A percentile compares a stretch with the other conserved stretches of the same genome.
These are phyloP conservation scores for Tothia fuscella DNA, from an alignment of 2,329 filamentous ascomycete genomes.

Conservation along the genomic window DNA sequence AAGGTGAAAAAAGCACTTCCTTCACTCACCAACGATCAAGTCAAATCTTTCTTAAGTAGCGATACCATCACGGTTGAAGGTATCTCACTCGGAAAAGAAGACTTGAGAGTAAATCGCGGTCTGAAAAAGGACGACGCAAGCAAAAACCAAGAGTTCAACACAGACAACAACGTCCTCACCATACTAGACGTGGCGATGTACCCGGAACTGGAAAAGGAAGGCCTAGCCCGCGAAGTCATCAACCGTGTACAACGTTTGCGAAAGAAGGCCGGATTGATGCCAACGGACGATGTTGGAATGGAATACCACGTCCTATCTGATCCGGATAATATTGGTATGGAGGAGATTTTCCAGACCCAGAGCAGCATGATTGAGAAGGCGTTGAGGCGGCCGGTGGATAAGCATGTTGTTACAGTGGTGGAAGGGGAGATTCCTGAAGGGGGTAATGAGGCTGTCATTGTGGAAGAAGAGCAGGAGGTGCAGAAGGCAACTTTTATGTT, in stretches of 20 bases:
- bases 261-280: conserved; percentile 83
- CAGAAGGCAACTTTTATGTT: conserved; percentile 72
- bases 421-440: conserved; percentile 45
- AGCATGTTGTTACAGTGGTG: conserved; percentile 48
- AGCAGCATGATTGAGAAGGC: conserved; percentile 60
- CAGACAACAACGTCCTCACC: conserved; percentile 78
- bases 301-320: conserved; percentile 75
- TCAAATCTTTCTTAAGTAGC: conserved; percentile 62
- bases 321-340: conserved; percentile 63
- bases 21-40: conserved; percentile 62
- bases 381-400: conserved; percentile 63
- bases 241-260: conserved; percentile 83
- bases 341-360: conserved; percentile 57
- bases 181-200: conserved; percentile 78
- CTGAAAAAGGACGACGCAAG: conserved; percentile 61
- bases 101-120: conserved; percentile 71
- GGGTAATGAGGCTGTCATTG: conserved; percentile 50
- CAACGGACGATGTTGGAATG: conserved; percentile 93
- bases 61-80: conserved; percentile 74
- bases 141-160: conserved; percentile 72
- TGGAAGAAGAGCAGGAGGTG: conserved; percentile 75
- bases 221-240: conserved; percentile 82
- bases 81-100: conserved; percentile 69
- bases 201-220: conserved; percentile 77
- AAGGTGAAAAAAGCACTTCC: conserved; percentile 88